Conservation (phyloP, 2,329 filamentous ascomycete species). For the Penicillium crustosum region DNA sequence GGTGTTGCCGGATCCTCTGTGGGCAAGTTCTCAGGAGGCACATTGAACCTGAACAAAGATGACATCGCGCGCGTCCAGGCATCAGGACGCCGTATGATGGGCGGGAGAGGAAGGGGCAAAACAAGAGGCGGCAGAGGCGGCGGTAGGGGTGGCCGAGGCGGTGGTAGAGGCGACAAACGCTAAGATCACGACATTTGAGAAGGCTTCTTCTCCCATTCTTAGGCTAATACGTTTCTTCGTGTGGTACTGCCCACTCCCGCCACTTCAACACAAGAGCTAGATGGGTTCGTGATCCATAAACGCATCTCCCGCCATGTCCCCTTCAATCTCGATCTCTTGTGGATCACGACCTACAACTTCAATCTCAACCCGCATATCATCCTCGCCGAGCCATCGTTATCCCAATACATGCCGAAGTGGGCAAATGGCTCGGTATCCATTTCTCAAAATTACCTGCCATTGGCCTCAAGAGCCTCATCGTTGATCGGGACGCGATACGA, state of each 20-base stretch:
- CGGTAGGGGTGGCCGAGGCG: constrained; percentile 15
- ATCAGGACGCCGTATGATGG: constrained; percentile 12
- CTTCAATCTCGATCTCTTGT: not conserved
- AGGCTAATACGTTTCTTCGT: not conserved
- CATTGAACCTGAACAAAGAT: constrained; percentile 72
- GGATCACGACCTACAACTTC: constrained; percentile 54
- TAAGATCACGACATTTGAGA: not conserved
- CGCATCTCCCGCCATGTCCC: not conserved
- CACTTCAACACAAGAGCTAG: not conserved
- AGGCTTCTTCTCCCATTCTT: not conserved
- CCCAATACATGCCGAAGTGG: constrained; percentile 56
- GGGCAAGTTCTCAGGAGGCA: constrained; percentile 76
- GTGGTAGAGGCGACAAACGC: constrained; percentile 15
- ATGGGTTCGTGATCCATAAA: not conserved
- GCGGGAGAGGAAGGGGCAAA: constrained; percentile 22
- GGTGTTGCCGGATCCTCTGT: constrained; percentile 74
- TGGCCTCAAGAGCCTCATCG: constrained; percentile 37
- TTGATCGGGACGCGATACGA: constrained; percentile 49
- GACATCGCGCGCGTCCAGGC: constrained; percentile 57
- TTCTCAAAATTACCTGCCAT: constrained; percentile 52
- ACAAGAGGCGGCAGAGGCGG: constrained; percentile 25
- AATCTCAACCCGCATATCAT: constrained; percentile 60
- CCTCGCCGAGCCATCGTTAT: constrained; percentile 50
- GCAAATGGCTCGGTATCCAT: constrained; percentile 55
- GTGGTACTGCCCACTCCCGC: not conserved